Base-by-base conservation (phyloP, 1,284 basidiomycete species). In the Coniferiporia sulphurascens region DNA sequence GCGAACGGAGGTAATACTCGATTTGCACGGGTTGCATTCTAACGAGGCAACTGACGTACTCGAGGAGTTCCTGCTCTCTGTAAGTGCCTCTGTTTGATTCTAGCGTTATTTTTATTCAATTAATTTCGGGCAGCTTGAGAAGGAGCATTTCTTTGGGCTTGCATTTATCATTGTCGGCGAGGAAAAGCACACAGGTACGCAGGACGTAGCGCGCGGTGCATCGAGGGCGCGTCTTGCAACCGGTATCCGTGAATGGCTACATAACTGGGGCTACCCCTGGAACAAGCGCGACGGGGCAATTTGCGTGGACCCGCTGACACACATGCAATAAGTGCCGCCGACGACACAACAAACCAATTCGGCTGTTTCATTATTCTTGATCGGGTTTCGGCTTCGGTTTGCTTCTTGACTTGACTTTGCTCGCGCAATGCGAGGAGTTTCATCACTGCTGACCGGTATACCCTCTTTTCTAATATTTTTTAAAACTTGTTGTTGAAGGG, bases 241-340 rank as follows among this genome's bases (percentile, higher is more conserved):
- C 1, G 91, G 90, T 15, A 86, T 98, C 46, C 87, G 91, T 65
- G 91, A 93, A 70, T 96, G 90, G 84, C 74, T 98, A 51, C 88
- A 91, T 66, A 85, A 89, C 56, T 98, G 93, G 91, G 91, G 90
- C 52, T 96, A 95, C 73, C 91, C 95, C n/a, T 96, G 93, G 91
- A 91, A 83, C 72, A 95, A 98, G 72, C 83, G 86, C 12, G 92
- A 92, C 65, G 95, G 95, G 1, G 84, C 95, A 56, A 81, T 98
- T 52, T 95, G 90, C 69, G 85, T 96, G 53, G 95, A 98, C 71
- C 76, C 87, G 34, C 74, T 91, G 65, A 92, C 89, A 34, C 91
- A 93, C 69, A 72, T 78, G 52, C 58, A 60, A 58, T 63, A 48
- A 59, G 10, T 17, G 27, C n/a, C 12, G n/a, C 51, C 3, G n/a